phyloP scores from a whole-genome alignment of 106 monocot species.

The Dioscorea dumetorum region DNA sequence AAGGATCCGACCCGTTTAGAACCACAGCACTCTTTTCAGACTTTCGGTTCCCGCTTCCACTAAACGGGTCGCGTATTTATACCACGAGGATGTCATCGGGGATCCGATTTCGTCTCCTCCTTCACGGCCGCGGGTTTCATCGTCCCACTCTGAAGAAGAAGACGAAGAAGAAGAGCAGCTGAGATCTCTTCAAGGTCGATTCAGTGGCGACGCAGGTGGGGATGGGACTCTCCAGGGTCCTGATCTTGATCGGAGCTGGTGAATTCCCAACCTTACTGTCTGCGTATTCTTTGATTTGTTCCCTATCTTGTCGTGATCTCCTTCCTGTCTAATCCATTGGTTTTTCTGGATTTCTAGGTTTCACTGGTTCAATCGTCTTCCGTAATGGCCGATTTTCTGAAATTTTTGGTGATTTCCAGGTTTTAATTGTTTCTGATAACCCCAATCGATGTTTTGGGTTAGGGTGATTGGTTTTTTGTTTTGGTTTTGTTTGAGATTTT shows the following conservation, averaged over 20 bases:
- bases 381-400: slow-evolving; percentile 67
- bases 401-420: slow-evolving; percentile 69
- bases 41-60: no score
- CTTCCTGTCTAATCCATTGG: background rate
- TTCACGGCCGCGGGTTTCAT: no score
- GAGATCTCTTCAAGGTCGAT: slow-evolving; percentile 7
- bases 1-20: no score
- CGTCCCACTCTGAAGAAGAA: no score
- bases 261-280: background rate
- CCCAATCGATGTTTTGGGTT: no score
- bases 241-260: slow-evolving; percentile 67
- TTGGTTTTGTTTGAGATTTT: background rate
- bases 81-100: no score
- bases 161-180: background rate
- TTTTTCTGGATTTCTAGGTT: slow-evolving; percentile 22
- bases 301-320: background rate
- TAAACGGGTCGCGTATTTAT: no score
- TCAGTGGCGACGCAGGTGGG: slow-evolving; percentile 57
- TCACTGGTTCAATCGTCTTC: slow-evolving; percentile 47
- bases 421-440: slow-evolving; percentile 2
- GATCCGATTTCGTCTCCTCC: no score
- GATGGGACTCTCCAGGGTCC: slow-evolving; percentile 58
- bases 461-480: no score
- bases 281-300: no score
- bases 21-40: no score